Evolutionary conservation across 2,329 filamentous ascomycete genomes (phyloP), one percentile per base, ranked within the genome.

Genomic region (Scedosporium boydii): DNA sequence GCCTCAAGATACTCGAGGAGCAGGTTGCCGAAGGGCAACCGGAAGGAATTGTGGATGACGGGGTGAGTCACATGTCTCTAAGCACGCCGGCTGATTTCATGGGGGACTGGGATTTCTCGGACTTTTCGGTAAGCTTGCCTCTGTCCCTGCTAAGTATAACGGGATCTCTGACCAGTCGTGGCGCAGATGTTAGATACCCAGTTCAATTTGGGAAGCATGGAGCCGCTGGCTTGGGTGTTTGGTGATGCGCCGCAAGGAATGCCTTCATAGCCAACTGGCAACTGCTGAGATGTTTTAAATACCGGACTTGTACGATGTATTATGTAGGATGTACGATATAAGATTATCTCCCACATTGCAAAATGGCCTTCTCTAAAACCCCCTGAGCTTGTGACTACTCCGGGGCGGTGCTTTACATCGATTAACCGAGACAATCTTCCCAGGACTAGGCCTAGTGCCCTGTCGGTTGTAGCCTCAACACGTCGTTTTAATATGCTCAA

Each of bases 1-100:
- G 73, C 10, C 64, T 75, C 27, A 63, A 67, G 1, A 60, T 77
- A 10, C 69, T 80, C 2, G 74, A 76, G 46, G 65, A 68, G n/a
- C 27, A 51, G 44, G 21, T 41, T 6, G 23, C 51, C 12, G 67
- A 70, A 2, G 67, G 66, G 1, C 69, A 64, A 1, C 27, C 60
- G 0, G 60, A 69, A 6, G 59, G 60, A 2, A 29, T 53, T 4
- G 63, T 62, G 1, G 57, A 21, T 12, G 29, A 41, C 34, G 16
- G n/a, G 16, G 4, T 42, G 6, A 27, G 44, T 2, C 59, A 65
- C 0, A 44, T 58, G 0, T 14, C 63, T 2, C 18, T 63, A 0
- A 58, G 63, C 0, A 64, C 61, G 1, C 58, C 51, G 4, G 44
- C 66, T 5, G 61, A 64, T 1, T 60, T 68, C 6, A 59, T 55